A percentile compares a stretch with the other conserved stretches of the same genome.
Evolutionary conservation across 2,329 filamentous ascomycete genomes (phyloP).

Genomic region (Byssochlamys sp.): DNA sequence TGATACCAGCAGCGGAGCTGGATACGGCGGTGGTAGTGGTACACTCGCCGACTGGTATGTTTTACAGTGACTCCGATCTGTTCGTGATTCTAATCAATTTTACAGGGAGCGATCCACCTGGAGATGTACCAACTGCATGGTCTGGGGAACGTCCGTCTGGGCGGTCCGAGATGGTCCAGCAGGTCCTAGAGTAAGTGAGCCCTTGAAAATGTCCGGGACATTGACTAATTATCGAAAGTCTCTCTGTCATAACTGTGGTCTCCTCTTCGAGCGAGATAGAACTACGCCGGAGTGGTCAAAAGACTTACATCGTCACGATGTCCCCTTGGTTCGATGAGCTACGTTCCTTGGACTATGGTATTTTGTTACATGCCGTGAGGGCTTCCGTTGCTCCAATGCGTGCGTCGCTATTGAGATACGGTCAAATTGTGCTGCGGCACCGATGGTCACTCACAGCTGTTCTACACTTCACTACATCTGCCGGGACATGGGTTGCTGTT

Average conservation of each 20-base stretch:
- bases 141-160: slow-evolving; percentile 88
- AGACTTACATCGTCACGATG: slow-evolving; percentile 51
- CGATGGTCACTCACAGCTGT: neutral
- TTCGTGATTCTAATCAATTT: neutral
- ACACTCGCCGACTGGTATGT: slow-evolving; percentile 55
- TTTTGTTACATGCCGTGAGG: neutral
- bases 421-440: neutral
- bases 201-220: slow-evolving; percentile 3
- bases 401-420: neutral
- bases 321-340: slow-evolving; percentile 26
- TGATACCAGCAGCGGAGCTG: slow-evolving; percentile 52
- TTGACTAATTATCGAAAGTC: slow-evolving; percentile 43
- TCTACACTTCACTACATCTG: neutral
- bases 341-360: neutral
- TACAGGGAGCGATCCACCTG: slow-evolving; percentile 65
- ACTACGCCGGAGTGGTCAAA: slow-evolving; percentile 69
- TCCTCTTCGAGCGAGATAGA: slow-evolving; percentile 78
- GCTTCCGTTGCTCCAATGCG: neutral
- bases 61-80: neutral
- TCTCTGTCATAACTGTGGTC: slow-evolving; percentile 86
- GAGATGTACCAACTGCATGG: slow-evolving; percentile 77
- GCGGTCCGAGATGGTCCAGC: slow-evolving; percentile 83
- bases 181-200: slow-evolving; percentile 62
- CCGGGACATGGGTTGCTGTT: neutral
- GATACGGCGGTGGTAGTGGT: slow-evolving; percentile 58